phyloP scores from a whole-genome alignment of 441 rosid genomes.

The Gossypium schwendimanii region DNA sequence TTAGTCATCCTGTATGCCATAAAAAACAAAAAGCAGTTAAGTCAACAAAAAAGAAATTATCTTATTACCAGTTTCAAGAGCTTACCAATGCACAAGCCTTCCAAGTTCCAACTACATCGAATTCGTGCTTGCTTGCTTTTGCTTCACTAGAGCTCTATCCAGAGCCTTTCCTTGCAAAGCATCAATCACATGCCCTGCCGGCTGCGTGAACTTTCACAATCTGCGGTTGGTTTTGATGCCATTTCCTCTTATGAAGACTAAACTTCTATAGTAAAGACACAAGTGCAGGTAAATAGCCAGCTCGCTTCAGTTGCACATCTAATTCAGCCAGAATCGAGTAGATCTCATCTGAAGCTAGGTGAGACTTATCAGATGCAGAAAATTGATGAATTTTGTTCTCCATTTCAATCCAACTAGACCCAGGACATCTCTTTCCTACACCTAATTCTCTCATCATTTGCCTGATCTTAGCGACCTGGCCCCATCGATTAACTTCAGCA shows the following conservation, averaged over 20 bases:
- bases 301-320: constrained; percentile 34
- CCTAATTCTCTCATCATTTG: constrained; percentile 39
- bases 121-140: neutral
- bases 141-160: neutral
- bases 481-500: constrained; percentile 44
- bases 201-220: neutral
- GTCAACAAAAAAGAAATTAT: neutral
- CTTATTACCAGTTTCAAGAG: neutral
- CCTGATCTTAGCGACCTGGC: constrained; percentile 39
- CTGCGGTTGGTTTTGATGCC: neutral
- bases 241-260: neutral
- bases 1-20: constrained; percentile 57
- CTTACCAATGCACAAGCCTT: neutral
- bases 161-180: constrained; percentile 2
- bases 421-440: constrained; percentile 43
- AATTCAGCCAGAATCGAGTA: constrained; percentile 34
- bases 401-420: constrained; percentile 45
- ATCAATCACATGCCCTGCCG: neutral
- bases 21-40: neutral
- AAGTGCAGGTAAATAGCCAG: constrained; percentile 19
- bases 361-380: constrained; percentile 44
- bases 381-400: constrained; percentile 31
- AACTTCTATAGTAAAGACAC: constrained; percentile 8
- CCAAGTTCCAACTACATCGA: neutral
- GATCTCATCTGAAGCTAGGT: constrained; percentile 29